phyloP scores from a whole-genome alignment of 148 eudicot genomes.

The Fagopyrum tataricum region DNA sequence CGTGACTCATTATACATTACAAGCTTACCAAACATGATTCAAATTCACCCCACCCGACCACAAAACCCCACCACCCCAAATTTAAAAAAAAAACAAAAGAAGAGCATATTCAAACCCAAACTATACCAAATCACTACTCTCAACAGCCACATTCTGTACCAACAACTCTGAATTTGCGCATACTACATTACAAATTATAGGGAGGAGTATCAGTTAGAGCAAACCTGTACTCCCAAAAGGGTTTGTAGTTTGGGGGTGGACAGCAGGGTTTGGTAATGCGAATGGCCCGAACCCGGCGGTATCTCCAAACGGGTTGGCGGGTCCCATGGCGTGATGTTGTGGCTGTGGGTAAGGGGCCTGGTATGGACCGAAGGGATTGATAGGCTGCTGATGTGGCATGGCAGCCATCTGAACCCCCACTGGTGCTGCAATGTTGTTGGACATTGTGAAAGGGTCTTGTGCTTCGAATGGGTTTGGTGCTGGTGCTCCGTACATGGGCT shows the following conservation, averaged over 20 bases:
- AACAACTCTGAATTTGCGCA: background rate
- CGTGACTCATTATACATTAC: background rate
- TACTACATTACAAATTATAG: slow-evolving; percentile 10
- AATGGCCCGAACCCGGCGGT: slow-evolving; percentile 29
- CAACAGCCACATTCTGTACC: slow-evolving; percentile 9
- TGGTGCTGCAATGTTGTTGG: slow-evolving; percentile 54
- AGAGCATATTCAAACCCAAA: background rate
- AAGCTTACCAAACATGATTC: background rate
- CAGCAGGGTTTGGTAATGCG: slow-evolving; percentile 16
- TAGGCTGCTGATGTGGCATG: slow-evolving; percentile 36
- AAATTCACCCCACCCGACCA: slow-evolving; percentile 13
- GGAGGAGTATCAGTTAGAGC: slow-evolving; percentile 13
- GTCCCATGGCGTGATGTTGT: slow-evolving; percentile 23
- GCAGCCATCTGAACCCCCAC: slow-evolving; percentile 62
- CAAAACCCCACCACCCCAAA: background rate
- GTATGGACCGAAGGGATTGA: slow-evolving; percentile 62
- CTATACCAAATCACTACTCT: slow-evolving; percentile 12
- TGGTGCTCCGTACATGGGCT: slow-evolving; percentile 69
- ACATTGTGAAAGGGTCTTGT: slow-evolving; percentile 73
- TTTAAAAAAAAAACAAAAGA: background rate
- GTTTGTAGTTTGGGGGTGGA: slow-evolving; percentile 28
- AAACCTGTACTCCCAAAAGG: slow-evolving; percentile 40
- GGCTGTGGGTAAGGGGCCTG: slow-evolving; percentile 46
- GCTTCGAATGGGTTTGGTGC: slow-evolving; percentile 25
- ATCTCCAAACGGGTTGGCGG: slow-evolving; percentile 35